Evolutionary conservation across 768 basidiomycete species (phyloP), one percentile per base, ranked within the genome.

Genomic region (Kwoniella heveanensis): DNA sequence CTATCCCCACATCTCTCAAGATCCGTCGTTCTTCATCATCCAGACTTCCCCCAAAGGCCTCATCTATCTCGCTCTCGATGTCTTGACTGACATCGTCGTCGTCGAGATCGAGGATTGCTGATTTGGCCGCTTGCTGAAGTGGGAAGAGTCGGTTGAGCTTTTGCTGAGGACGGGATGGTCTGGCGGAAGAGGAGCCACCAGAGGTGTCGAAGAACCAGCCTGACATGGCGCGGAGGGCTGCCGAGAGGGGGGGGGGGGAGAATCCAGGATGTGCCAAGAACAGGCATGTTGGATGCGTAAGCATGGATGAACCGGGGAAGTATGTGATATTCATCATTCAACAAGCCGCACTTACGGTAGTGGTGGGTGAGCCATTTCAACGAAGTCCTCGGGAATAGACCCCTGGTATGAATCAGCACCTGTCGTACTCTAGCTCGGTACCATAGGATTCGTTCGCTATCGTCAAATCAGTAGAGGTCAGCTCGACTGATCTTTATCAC

Each of bases 361-460:
- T 65, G 62, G 61, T 70, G 65, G 19, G 64, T 60, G 6, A 66
- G 36, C 68, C 68, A 70, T 29, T 63, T 53, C 21, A 70, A 51
- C 26, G 48, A 29, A 7, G 61, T 50, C 17, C 50, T 22, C 13
- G 68, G 68, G 54, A 60, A 70, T 6, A 51, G 32, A 7, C 13
- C 54, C 49, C 52, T 59, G 37, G 49, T 21, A 21, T 30, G 62
- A 32, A 53, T 30, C 10, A 59, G 22, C 17, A 46, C 68, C 30
- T 62, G 50, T 30, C 64, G 50, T 44, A 66, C 62, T 36, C 68
- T 62, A 25, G 39, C 25, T 32, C 54, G 27, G 37, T 63, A 70
- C 68, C 68, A 70, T 15, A 25, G 56, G 37, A 66, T 47, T 15
- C 68, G 60, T 27, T 60, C 62, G 39, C 64, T 65, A 24, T n/a